Conservation (phyloP, 768 basidiomycete genomes). For the Mrakia blollopis region DNA sequence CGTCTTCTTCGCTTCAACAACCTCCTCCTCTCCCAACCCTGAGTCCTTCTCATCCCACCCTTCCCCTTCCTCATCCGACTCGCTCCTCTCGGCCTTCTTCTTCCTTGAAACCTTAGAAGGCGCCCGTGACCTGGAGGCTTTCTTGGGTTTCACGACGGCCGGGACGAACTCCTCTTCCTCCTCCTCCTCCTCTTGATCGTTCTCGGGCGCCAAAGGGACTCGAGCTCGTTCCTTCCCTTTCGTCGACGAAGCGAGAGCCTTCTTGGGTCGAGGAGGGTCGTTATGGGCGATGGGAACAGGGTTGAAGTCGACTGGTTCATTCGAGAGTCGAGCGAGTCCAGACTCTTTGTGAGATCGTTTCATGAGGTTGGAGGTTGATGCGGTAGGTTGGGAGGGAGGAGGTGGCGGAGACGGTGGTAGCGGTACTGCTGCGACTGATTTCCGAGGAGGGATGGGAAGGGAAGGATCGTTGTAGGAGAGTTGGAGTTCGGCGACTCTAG, state of each 20-base stretch:
- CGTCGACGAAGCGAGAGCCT: background rate
- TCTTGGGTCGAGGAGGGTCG: conserved; percentile 11
- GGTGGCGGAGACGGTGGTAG: background rate
- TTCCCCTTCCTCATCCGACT: background rate
- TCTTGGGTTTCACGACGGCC: background rate
- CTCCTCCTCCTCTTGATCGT: background rate
- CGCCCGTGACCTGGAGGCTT: background rate
- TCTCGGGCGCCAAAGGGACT: background rate
- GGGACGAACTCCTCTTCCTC: background rate
- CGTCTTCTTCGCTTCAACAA: background rate
- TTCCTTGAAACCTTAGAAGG: background rate
- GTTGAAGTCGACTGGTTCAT: background rate
- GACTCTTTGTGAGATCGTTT: conserved; percentile 3
- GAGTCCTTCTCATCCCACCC: background rate
- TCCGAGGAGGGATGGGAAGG: conserved; percentile 31
- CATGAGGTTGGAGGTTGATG: background rate
- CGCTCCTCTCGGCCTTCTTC: background rate
- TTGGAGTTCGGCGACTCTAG: conserved; percentile 26
- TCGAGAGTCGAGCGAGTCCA: background rate
- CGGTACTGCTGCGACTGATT: background rate
- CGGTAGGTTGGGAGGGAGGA: background rate
- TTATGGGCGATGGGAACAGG: background rate
- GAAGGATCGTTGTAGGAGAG: background rate
- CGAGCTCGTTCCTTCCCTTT: conserved; percentile 11
- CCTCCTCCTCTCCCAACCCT: background rate